Base-by-base conservation (phyloP, 2,329 filamentous ascomycete genomes). In the Hirsutella thompsonii region DNA sequence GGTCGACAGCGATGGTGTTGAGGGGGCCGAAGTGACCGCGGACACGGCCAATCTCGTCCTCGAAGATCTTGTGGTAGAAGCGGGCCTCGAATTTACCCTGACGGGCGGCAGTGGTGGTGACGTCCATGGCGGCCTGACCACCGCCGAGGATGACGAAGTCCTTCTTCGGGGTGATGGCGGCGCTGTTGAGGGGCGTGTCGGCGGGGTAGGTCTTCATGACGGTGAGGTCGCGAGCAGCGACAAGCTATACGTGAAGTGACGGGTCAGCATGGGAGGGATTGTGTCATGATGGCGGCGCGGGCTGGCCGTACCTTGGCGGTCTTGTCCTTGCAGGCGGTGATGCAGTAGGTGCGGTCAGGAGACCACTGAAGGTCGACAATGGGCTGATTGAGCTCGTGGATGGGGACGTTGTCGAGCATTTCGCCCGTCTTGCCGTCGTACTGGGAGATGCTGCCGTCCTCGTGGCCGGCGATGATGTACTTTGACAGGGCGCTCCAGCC, bases 1-100 rank as follows among this genome's bases (percentile, higher is more conserved):
- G 92, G 65, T 94, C 86, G 44, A 86, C 86, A 38, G 92, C 89
- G 53, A 98, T 87, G 47, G 92, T 95, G 74, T 98, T 95, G 59
- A 95, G 73, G 51, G 84, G 92, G 60, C 92, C 92, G 67, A 98
- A 98, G 66, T 98, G 92, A 48, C 92, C 92, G 60, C 88, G 79
- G 49, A 98, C 92, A 72, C 92, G 83, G 53, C 92, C 92, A 57
- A 96, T 90, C 72, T 98, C 92, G 66, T 98, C 90, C 67, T 94
- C 88, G 62, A 98, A 96, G 62, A 98, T 83, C 76, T 94, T 96
- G 81, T 98, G 92, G 75, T 95, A 98, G 76, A 98, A 98, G 51
- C 92, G 81, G 36, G 92, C 92, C 68, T 98, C 92, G 72, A 98
- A 98, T 70, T 96, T 96, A 68, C 92, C 92, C 73, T 98, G 92